Evolutionary conservation across 2,329 filamentous ascomycete species (phyloP), one percentile per base, ranked within the genome.

Genomic region (Drechslerella stenobrocha): DNA sequence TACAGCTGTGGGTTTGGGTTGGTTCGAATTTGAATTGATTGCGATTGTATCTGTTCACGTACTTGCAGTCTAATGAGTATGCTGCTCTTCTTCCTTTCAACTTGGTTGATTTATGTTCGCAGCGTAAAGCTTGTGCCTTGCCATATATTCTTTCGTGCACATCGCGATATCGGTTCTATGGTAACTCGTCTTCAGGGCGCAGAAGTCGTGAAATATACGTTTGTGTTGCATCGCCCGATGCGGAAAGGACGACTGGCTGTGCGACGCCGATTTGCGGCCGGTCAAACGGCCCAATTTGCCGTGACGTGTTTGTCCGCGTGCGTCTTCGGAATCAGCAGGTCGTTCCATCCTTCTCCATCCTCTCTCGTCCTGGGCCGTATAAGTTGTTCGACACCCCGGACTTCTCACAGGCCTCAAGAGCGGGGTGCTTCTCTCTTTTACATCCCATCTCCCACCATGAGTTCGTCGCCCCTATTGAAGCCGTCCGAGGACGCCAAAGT

Each of bases 251-350:
- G 22, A 26, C 51, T 32, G 20, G 24, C 13, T 32, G 37, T 28
- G 18, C 40, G 34, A 52, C 42, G 24, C 28, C 28, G 11, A 30
- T 11, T 30, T 52, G 59, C 53, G 59, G 53, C 35, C 13, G 45
- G 26, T 37, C 22, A 8, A 57, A 15, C 55, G 32, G 61, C 18
- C 30, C 42, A 52, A 55, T 34, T 55, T 67, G 52, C 51, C 32
- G 53, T 67, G 63, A 67, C 55, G 55, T 67, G 61, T 57, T 67
- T 66, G 55, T 56, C 63, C 50, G 35, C 55, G 55, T 65, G 59
- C 51, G 22, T 26, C 52, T 11, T 37, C 48, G 15, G 24, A 58
- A 67, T 67, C 63, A 67, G 55, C 63, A 60, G 63, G 63, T 42
- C 24, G 24, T 18, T 55, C 34, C 35, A 32, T 42, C 37, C 9